Evolutionary conservation across 768 basidiomycete species (phyloP).

Genomic region (Russula virescens): DNA sequence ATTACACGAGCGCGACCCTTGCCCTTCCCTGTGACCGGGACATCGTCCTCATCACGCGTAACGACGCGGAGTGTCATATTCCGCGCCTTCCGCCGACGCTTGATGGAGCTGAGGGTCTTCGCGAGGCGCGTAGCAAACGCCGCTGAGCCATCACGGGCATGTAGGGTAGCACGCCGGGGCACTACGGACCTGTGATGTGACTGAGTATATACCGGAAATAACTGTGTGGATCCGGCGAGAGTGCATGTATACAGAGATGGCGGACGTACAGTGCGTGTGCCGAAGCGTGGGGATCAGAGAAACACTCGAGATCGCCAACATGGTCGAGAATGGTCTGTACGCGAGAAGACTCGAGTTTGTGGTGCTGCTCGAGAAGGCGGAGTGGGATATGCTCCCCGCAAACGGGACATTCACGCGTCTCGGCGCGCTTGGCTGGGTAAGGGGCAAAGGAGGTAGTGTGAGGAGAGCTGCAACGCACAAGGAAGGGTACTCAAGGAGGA

Average conservation of each 20-base stretch:
- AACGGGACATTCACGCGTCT: slow-evolving; percentile 69
- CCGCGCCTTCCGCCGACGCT: slow-evolving; percentile 63
- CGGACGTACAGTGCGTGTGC: slow-evolving; percentile 49
- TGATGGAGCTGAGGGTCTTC: slow-evolving; percentile 57
- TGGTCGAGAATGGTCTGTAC: slow-evolving; percentile 60
- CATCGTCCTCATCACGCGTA: slow-evolving; percentile 50
- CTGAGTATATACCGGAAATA: slow-evolving; percentile 19
- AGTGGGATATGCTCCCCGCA: slow-evolving; percentile 69
- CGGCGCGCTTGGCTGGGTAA: slow-evolving; percentile 57
- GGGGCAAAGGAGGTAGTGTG: neutral
- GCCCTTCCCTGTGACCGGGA: slow-evolving; percentile 20
- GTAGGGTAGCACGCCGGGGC: slow-evolving; percentile 41
- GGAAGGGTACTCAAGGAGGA: neutral
- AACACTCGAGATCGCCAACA: slow-evolving; percentile 55
- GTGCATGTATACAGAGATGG: neutral
- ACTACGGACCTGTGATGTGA: slow-evolving; percentile 30
- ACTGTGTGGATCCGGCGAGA: neutral
- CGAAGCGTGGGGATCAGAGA: slow-evolving; percentile 37
- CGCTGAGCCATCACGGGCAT: slow-evolving; percentile 26
- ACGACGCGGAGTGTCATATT: slow-evolving; percentile 63
- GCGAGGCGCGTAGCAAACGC: slow-evolving; percentile 32
- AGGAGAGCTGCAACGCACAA: neutral
- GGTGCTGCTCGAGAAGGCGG: slow-evolving; percentile 61
- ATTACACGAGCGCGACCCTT: slow-evolving; percentile 22
- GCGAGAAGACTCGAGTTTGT: slow-evolving; percentile 59